A percentile compares a stretch with the other conserved stretches of the same genome.
Conservation (phyloP, 1,284 basidiomycete species). For the Apiotrichum akiyoshidainum region DNA sequence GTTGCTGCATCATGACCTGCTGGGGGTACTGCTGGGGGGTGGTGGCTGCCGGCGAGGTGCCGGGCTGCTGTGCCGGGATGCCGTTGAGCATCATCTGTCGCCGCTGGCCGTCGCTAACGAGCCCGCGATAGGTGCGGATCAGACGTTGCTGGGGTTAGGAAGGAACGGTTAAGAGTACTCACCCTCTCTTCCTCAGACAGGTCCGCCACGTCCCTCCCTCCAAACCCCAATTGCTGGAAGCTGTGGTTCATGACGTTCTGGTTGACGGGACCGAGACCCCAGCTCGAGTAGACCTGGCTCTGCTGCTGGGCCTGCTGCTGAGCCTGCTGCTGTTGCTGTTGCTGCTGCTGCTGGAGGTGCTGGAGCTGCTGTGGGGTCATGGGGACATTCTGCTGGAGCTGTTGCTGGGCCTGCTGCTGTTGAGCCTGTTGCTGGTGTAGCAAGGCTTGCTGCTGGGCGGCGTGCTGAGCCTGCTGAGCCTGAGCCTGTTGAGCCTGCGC, state of each 20-base stretch:
- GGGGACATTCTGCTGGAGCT: conserved; percentile 4
- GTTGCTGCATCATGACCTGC: conserved; percentile 18
- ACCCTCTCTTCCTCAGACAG: conserved; percentile 39
- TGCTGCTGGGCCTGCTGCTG: conserved; percentile 10
- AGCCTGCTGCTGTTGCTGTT: conserved; percentile 26
- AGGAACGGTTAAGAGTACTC: conserved; percentile 12
- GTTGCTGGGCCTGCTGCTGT: conserved; percentile 16
- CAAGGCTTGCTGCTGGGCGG: conserved; percentile 23
- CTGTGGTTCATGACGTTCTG: conserved; percentile 35
- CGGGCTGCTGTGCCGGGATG: conserved; percentile 5
- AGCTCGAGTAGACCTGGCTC: conserved; percentile 29
- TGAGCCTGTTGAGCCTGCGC: conserved; percentile 15
- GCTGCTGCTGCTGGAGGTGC: conserved; percentile 17
- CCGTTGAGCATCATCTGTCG: conserved; percentile 17
- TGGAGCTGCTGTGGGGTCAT: conserved; percentile 9
- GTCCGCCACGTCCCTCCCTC: conserved; percentile 32
- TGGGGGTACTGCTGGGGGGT: conserved; percentile 19
- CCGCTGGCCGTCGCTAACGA: conserved; percentile 9
- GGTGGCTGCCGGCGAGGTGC: conserved; percentile 13
- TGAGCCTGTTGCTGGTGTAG: conserved; percentile 20
- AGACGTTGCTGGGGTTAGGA: conserved; percentile 25
- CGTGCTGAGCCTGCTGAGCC: conserved; percentile 23
- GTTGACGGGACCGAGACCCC: conserved; percentile 36
- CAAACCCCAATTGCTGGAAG: conserved; percentile 30
- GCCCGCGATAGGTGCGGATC: conserved; percentile 26